These are phyloP conservation scores for Tremella fuciformis DNA, from an alignment of 768 basidiomycete species.

Conservation along the genomic window DNA sequence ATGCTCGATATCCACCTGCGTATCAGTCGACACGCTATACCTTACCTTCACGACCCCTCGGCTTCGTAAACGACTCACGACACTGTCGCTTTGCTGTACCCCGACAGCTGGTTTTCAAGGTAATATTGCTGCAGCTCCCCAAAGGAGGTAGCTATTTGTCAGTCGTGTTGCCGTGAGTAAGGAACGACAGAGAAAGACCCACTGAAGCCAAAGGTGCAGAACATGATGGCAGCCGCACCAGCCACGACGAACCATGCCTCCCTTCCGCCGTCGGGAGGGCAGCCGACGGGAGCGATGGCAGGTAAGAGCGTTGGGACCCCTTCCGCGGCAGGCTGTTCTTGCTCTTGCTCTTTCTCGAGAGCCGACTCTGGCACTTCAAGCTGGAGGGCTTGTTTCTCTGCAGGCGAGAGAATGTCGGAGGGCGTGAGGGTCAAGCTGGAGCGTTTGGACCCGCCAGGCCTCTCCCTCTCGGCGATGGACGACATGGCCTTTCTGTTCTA, in stretches of 20 bases:
- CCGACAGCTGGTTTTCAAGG: slow-evolving; percentile 27
- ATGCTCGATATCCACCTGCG: slow-evolving; percentile 43
- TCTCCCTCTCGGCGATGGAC: too few species aligned
- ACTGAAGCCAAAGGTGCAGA: slow-evolving; percentile 47
- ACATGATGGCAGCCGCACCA: slow-evolving; percentile 40
- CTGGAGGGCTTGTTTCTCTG: too few species aligned
- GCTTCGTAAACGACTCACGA: slow-evolving; percentile 23
- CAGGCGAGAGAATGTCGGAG: too few species aligned
- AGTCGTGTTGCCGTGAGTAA: background rate
- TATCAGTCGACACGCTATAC: background rate
- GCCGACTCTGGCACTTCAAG: too few species aligned
- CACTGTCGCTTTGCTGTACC: slow-evolving; percentile 32
- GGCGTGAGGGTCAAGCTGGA: too few species aligned
- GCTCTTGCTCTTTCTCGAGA: too few species aligned
- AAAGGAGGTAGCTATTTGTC: slow-evolving; percentile 38
- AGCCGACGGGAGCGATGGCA: too few species aligned
- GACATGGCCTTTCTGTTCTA: too few species aligned
- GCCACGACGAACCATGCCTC: slow-evolving; percentile 47
- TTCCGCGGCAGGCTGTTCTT: too few species aligned
- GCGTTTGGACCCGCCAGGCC: too few species aligned
- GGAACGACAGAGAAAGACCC: slow-evolving; percentile 15
- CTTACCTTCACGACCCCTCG: too few species aligned
- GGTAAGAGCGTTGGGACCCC: too few species aligned
- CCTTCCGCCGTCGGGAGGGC: slow-evolving; percentile 45
- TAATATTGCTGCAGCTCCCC: slow-evolving; percentile 45